Conservation (phyloP, 2,329 filamentous ascomycete species). For the Monosporascus sp. region DNA sequence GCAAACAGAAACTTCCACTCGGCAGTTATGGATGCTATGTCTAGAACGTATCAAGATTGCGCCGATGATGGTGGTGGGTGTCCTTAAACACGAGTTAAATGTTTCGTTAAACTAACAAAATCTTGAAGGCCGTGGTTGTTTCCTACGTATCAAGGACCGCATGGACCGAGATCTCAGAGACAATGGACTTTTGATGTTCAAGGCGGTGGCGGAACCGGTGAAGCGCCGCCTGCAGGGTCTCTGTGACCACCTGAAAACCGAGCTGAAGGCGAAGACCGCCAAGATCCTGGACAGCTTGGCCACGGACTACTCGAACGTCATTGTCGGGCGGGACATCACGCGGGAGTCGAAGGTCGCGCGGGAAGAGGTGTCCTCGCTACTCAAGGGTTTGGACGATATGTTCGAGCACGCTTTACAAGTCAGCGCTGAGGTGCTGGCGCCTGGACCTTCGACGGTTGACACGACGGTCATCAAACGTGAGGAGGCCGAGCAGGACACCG, state of each 20-base stretch:
- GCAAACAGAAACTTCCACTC: conserved; percentile 7
- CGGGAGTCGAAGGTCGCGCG: conserved; percentile 2
- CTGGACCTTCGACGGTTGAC: not conserved
- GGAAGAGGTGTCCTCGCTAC: conserved; percentile 2
- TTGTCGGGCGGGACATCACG: conserved; percentile 1
- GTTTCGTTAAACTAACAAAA: not conserved
- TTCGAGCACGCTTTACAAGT: conserved; percentile 1
- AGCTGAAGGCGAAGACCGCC: not conserved
- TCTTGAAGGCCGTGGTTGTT: conserved; percentile 11
- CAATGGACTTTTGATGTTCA: conserved; percentile 1
- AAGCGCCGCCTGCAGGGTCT: conserved; percentile 2
- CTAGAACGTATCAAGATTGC: conserved; percentile 4
- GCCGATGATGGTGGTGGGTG: conserved; percentile 5
- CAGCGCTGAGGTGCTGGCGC: not conserved
- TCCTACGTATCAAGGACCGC: conserved; percentile 6
- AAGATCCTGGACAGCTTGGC: conserved; percentile 4
- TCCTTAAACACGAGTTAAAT: not conserved
- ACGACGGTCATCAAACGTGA: not conserved
- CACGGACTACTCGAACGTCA: conserved; percentile 8
- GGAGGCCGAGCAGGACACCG: not conserved
- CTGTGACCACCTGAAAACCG: conserved; percentile 2
- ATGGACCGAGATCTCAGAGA: conserved; percentile 5
- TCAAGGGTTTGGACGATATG: conserved; percentile 6
- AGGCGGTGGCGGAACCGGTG: not conserved
- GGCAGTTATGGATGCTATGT: conserved; percentile 5